Evolutionary conservation across 2,329 filamentous ascomycete genomes (phyloP).

Genomic region (Ilyonectria destructans): DNA sequence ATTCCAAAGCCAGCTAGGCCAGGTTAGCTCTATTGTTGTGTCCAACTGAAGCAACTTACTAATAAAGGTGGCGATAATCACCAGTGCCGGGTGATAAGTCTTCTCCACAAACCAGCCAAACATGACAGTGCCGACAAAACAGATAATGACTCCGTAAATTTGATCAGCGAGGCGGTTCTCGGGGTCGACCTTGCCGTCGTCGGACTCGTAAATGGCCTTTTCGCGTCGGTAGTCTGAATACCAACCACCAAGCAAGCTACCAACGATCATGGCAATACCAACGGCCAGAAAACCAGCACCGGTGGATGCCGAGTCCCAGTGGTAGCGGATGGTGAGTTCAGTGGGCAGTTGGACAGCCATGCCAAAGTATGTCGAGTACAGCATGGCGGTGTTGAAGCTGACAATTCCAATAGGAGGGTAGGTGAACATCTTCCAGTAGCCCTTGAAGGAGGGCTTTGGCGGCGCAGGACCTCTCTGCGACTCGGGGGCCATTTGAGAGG

Average conservation of each 20-base stretch:
- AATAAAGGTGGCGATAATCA: conserved; percentile 51
- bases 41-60: conserved; percentile 38
- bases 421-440: conserved; percentile 50
- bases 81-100: conserved; percentile 49
- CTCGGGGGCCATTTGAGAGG: conserved; percentile 45
- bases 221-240: conserved; percentile 56
- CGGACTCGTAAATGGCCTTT: conserved; percentile 30
- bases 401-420: conserved; percentile 55
- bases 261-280: conserved; percentile 47
- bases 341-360: conserved; percentile 52
- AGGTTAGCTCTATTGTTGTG: conserved; percentile 16
- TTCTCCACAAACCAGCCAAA: conserved; percentile 59
- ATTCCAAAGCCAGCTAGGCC: conserved; percentile 55
- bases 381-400: conserved; percentile 53
- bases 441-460: conserved; percentile 49
- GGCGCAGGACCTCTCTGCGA: conserved; percentile 47
- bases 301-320: conserved; percentile 53
- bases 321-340: conserved; percentile 52
- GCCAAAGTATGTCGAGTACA: conserved; percentile 54
- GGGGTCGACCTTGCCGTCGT: conserved; percentile 49
- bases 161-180: conserved; percentile 59
- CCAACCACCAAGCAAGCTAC: conserved; percentile 57
- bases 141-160: conserved; percentile 58
- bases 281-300: conserved; percentile 56
- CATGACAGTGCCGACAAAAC: conserved; percentile 56